phyloP scores from a whole-genome alignment of 257 asterid species.

The Rhazya stricta region DNA sequence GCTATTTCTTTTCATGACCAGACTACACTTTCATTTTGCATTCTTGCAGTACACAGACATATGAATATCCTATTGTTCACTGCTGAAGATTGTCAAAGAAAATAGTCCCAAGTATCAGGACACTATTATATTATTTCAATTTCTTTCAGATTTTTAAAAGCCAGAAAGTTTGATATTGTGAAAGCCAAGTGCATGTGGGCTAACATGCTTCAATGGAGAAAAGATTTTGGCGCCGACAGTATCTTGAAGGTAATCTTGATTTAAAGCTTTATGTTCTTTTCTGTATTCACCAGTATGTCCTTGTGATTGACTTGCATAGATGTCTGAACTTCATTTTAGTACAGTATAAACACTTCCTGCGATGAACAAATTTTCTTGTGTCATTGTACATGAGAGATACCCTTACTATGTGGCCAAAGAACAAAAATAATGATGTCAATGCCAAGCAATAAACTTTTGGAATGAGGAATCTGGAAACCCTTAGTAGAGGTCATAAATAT shows the following conservation, averaged over 20 bases:
- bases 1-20: not conserved
- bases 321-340: not conserved
- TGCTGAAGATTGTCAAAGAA: not conserved
- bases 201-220: slow-evolving; percentile 77
- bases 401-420: too few relatives aligned
- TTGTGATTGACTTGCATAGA: not conserved
- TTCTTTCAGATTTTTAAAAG: slow-evolving; percentile 61
- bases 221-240: slow-evolving; percentile 54
- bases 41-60: not conserved
- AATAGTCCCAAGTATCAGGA: not conserved
- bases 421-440: not conserved
- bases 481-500: not conserved
- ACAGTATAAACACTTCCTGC: not conserved
- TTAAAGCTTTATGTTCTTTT: not conserved
- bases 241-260: slow-evolving; percentile 42
- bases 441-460: not conserved
- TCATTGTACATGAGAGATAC: too few relatives aligned
- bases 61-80: not conserved
- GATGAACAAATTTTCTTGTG: too few relatives aligned
- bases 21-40: not conserved
- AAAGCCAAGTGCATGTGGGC: slow-evolving; percentile 73
- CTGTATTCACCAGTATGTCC: not conserved
- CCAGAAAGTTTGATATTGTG: slow-evolving; percentile 57
- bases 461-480: not conserved
- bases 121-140: not conserved